Evolutionary conservation across 768 basidiomycete species (phyloP).

Genomic region (Mycena venus): DNA sequence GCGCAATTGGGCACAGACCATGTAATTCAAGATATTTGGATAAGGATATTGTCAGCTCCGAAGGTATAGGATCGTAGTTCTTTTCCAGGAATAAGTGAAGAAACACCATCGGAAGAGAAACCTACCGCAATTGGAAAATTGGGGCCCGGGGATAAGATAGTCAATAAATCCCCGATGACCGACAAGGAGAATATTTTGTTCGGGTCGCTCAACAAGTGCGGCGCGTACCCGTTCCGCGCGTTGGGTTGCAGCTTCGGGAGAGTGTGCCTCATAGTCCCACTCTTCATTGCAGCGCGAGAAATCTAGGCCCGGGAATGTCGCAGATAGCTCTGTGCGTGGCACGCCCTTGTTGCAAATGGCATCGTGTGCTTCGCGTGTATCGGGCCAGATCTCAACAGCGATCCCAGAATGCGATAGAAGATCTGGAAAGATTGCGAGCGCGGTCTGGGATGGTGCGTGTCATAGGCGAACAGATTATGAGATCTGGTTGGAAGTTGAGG

Average conservation of each 20-base stretch:
- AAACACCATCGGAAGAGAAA: background rate
- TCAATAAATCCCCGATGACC: constrained; percentile 33
- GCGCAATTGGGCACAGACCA: background rate
- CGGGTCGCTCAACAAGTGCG: constrained; percentile 19
- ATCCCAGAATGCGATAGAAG: background rate
- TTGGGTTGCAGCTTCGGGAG: constrained; percentile 19
- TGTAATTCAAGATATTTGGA: background rate
- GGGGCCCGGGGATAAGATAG: constrained; percentile 22
- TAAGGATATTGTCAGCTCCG: background rate
- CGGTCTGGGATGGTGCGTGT: constrained; percentile 35
- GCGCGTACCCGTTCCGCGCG: constrained; percentile 25
- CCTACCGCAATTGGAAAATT: constrained; percentile 33
- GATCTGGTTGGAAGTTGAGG: constrained; percentile 27
- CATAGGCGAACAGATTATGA: constrained; percentile 37
- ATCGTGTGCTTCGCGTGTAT: constrained; percentile 35
- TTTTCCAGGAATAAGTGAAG: background rate
- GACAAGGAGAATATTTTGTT: constrained; percentile 27
- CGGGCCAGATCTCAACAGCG: constrained; percentile 31
- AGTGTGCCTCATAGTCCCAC: constrained; percentile 34
- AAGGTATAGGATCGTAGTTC: constrained; percentile 19
- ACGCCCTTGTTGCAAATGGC: constrained; percentile 35
- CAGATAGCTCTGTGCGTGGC: constrained; percentile 14
- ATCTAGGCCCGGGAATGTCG: constrained; percentile 22
- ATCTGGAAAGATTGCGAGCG: constrained; percentile 15
- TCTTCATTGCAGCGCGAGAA: constrained; percentile 32